Base-by-base conservation (phyloP, 495 filamentous ascomycete genomes). In the Xylaria palmicola region DNA sequence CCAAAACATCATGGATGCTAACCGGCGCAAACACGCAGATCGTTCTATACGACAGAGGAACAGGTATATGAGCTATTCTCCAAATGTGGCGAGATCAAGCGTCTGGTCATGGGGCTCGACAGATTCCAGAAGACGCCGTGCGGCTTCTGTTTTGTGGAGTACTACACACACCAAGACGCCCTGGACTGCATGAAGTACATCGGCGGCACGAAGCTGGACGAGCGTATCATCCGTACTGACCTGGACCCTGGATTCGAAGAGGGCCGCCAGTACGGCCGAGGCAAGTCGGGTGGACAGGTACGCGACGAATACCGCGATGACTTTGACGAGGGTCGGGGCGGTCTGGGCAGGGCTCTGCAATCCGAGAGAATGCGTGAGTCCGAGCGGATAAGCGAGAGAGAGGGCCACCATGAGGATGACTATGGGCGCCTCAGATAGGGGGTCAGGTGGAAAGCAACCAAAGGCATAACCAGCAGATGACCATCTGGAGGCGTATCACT, bases 31-130 rank as follows among this genome's bases (percentile, higher is more conserved):
- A 44, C 32, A 12, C 15, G 8, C 62, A 97, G 93, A 60, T 98
- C 94, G n/a, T 98, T 98, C 77, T 98, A 97, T 81, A 98, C 94
- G 10, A 98, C 94, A 44, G 94, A 98, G 73, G 94, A 98, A 78
- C 94, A 98, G 71, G 96, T 98, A 56, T 93, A 98, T 70, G 95
- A 97, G 73, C 88, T 98, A 10, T 98, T 98, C 72, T 82, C 90
- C 13, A 98, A 98, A 84, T 96, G 91, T 72, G 94, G 94, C 59
- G 93, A 97, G 79, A 93, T 98, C 72, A 98, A 97, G 75, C 88
- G 94, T 36, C 83, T 98, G 24, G 88, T 98, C n/a, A 98, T 98
- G 94, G 94, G 94, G 43, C 83, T 98, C 22, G 95, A 98, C 71
- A 88, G 94, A 17, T 94, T 92, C 79, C 90, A 88, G 76, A 98